Percentiles rank a stretch among this genome's conserved stretches.
These are phyloP conservation scores for Fusarium drepaniforme DNA, from an alignment of 2,329 filamentous ascomycete genomes.

Conservation along the genomic window DNA sequence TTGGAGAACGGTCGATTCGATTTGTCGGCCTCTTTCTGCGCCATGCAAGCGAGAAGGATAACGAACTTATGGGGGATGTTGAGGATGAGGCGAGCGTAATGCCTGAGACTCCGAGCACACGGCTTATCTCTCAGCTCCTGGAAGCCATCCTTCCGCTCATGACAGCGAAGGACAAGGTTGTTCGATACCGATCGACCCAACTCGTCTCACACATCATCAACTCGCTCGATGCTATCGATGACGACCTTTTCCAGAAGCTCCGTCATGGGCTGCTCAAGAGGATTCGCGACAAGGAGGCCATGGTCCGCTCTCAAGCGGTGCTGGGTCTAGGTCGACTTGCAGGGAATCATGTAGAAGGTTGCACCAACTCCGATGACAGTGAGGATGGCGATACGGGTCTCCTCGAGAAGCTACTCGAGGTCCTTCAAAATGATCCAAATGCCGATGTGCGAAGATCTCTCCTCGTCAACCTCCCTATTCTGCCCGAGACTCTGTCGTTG, in stretches of 20 bases:
- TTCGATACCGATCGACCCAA: slow-evolving; percentile 91
- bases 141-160: slow-evolving; percentile 81
- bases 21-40: slow-evolving; percentile 91
- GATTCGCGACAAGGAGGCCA: slow-evolving; percentile 92
- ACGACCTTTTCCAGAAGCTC: slow-evolving; percentile 88
- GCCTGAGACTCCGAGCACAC: slow-evolving; percentile 85
- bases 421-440: slow-evolving; percentile 93
- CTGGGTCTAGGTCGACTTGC: slow-evolving; percentile 89
- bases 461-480: slow-evolving; percentile 89
- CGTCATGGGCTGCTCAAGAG: slow-evolving; percentile 84
- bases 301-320: slow-evolving; percentile 92
- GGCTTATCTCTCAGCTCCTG: slow-evolving; percentile 81
- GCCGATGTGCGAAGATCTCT: slow-evolving; percentile 92
- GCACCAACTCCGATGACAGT: slow-evolving; percentile 76
- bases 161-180: slow-evolving; percentile 89
- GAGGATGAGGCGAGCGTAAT: slow-evolving; percentile 78
- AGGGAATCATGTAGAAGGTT: slow-evolving; percentile 79
- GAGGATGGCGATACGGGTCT: slow-evolving; percentile 78
- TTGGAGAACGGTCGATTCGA: slow-evolving; percentile 85
- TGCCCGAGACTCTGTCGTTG: slow-evolving; percentile 84
- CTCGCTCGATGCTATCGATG: slow-evolving; percentile 90
- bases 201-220: slow-evolving; percentile 93
- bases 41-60: slow-evolving; percentile 77
- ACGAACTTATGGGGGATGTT: slow-evolving; percentile 73
- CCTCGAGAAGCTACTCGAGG: slow-evolving; percentile 85